These are phyloP conservation scores for Sclerotinia subarctica DNA, from an alignment of 2,329 filamentous ascomycete genomes.

Conservation along the genomic window DNA sequence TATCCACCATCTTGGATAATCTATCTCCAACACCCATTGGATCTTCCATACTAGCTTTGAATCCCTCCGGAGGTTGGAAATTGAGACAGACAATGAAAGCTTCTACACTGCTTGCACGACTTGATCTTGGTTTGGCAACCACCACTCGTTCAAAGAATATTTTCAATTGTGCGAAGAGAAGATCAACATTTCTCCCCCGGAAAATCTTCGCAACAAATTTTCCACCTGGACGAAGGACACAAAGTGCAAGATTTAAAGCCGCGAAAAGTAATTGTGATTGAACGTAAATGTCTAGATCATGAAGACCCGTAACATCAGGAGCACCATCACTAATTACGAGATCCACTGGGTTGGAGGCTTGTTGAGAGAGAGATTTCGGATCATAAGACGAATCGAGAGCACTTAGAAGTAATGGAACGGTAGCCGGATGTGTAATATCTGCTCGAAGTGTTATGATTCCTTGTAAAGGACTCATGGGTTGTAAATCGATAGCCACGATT, in stretches of 20 bases:
- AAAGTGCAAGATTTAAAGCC: constrained; percentile 87
- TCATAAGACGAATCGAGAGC: constrained; percentile 75
- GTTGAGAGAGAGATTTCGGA: constrained; percentile 44
- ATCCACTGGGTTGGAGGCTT: constrained; percentile 76
- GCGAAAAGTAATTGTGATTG: constrained; percentile 94
- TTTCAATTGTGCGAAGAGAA: constrained; percentile 90
- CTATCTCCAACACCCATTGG: constrained; percentile 65
- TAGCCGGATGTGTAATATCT: constrained; percentile 96
- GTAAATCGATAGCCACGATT: constrained; percentile 92
- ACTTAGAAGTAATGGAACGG: constrained; percentile 80
- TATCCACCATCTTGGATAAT: constrained; percentile 49
- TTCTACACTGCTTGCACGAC: constrained; percentile 92
- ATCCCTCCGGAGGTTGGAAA: constrained; percentile 75
- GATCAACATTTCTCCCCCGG: constrained; percentile 87
- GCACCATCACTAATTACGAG: constrained; percentile 94
- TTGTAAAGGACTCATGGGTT: constrained; percentile 90
- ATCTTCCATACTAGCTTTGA: constrained; percentile 70
- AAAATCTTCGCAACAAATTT: constrained; percentile 99
- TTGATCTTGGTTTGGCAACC: constrained; percentile 90
- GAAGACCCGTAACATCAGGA: constrained; percentile 91
- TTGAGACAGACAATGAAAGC: constrained; percentile 94
- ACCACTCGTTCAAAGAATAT: constrained; percentile 84
- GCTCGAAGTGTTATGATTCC: constrained; percentile 90
- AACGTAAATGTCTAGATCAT: constrained; percentile 97
- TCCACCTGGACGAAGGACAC: constrained; percentile 86